Base-by-base conservation (phyloP, 2,329 filamentous ascomycete species). In the Endoconidiophora polonica region DNA sequence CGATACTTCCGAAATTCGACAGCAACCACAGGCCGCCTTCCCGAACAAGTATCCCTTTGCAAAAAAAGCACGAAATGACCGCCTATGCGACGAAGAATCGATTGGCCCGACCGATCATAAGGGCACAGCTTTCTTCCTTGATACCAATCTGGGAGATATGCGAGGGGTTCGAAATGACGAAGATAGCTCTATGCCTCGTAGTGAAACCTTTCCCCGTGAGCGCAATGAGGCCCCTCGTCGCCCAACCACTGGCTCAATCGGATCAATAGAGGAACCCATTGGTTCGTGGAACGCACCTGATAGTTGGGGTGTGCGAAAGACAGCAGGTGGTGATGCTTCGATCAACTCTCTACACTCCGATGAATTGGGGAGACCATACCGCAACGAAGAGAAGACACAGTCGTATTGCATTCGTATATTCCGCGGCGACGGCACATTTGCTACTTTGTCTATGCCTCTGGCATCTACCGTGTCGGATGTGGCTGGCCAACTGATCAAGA, bases 321-420 rank as follows among this genome's bases (percentile, higher is more conserved):
- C 72, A 42, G 76, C 75, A 5, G 80, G 86, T 57, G 82, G 86
- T 49, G 66, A 61, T 3, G 67, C 70, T 1, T 83, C 86, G 51
- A 68, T 75, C 12, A 83, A 87, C 46, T 73, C 77, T n/a, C 71
- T 77, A 5, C 76, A 77, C 46, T 75, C 80, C 2, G 83, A 52
- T 24, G 50, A 48, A 5, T 14, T 33, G 18, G 39, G 26, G 10
- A 44, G 40, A 12, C 37, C 43, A 16, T 46, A 46, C 36, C 44
- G 44, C 44, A 46, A 18, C 9, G 49, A 90, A 50, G 83, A 90
- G 61, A 84, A 86, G 59, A 72, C 76, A 26, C 72, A 75, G 14
- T 79, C 82, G 29, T 95, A 90, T 63, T 96, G 88, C 62, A 91
- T 98, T 60, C 86, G 91, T 33, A 86, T 98, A 37, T 98, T 98